A percentile compares a stretch with the other conserved stretches of the same genome.
phyloP scores from a whole-genome alignment of 352 stramenopile species.

The Saprolegnia parasitica region DNA sequence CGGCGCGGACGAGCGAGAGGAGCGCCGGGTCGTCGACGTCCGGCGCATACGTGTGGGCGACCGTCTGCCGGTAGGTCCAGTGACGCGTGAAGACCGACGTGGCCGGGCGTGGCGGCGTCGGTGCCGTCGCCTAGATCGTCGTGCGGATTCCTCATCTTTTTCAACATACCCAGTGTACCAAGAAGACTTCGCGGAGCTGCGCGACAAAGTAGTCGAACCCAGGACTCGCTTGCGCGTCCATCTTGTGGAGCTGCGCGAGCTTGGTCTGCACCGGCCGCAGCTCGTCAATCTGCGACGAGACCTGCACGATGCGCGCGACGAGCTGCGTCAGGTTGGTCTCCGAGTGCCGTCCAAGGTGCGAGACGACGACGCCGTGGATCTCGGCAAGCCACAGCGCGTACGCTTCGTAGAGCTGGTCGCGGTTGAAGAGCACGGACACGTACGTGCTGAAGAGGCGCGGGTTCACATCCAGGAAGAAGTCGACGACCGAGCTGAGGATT shows the following conservation, averaged over 20 bases:
- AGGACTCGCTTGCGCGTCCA: not conserved
- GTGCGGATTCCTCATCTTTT: not conserved
- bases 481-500: not conserved
- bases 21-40: not conserved
- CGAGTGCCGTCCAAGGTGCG: not conserved
- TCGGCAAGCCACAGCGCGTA: constrained; percentile 9
- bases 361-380: not conserved
- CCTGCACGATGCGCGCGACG: not conserved
- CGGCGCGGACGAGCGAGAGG: not conserved
- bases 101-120: no score
- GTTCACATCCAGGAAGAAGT: not conserved
- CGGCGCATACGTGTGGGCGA: not conserved
- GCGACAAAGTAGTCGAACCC: constrained; percentile 29
- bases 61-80: not conserved
- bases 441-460: not conserved
- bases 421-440: constrained; percentile 4
- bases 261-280: not conserved
- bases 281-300: not conserved
- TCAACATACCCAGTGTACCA: not conserved
- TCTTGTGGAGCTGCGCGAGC: not conserved
- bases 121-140: not conserved
- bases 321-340: not conserved
- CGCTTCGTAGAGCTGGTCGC: constrained; percentile 9
- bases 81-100: not conserved
- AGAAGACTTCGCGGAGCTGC: constrained; percentile 26